phyloP scores from a whole-genome alignment of 108 stramenopile species.

The Skeletonema tropicum region DNA sequence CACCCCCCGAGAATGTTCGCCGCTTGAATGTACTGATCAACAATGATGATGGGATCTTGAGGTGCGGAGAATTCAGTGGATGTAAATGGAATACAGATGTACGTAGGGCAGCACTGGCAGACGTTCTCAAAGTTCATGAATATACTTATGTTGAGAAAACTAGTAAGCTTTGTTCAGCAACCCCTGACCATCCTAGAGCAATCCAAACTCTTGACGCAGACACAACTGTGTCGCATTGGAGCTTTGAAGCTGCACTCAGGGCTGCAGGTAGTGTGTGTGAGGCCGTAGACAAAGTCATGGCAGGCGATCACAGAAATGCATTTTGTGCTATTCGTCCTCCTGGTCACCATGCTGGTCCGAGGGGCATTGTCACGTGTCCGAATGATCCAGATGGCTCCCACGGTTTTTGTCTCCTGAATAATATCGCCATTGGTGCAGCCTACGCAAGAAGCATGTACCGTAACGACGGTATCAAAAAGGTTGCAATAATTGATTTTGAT shows the following conservation, averaged over 20 bases:
- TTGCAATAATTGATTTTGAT: constrained; percentile 93
- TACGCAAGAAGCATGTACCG: constrained; percentile 93
- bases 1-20: constrained; percentile 88
- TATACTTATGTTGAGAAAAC: constrained; percentile 89
- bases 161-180: constrained; percentile 70
- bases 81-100: constrained; percentile 76
- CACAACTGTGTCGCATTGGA: constrained; percentile 88
- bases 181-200: constrained; percentile 85
- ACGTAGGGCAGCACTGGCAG: constrained; percentile 78
- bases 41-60: constrained; percentile 79
- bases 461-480: constrained; percentile 81
- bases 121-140: constrained; percentile 90
- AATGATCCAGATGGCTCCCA: constrained; percentile 90
- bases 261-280: constrained; percentile 92
- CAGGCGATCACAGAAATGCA: constrained; percentile 81
- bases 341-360: constrained; percentile 97
- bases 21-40: constrained; percentile 83
- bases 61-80: constrained; percentile 70
- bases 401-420: constrained; percentile 99
- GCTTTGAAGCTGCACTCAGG: constrained; percentile 86
- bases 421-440: constrained; percentile 97
- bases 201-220: constrained; percentile 87
- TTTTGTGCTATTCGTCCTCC: constrained; percentile 98
- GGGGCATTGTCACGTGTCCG: constrained; percentile 91
- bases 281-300: constrained; percentile 85